Evolutionary conservation across 768 basidiomycete genomes (phyloP), one percentile per base, ranked within the genome.

Genomic region (Boletus fagicola): DNA sequence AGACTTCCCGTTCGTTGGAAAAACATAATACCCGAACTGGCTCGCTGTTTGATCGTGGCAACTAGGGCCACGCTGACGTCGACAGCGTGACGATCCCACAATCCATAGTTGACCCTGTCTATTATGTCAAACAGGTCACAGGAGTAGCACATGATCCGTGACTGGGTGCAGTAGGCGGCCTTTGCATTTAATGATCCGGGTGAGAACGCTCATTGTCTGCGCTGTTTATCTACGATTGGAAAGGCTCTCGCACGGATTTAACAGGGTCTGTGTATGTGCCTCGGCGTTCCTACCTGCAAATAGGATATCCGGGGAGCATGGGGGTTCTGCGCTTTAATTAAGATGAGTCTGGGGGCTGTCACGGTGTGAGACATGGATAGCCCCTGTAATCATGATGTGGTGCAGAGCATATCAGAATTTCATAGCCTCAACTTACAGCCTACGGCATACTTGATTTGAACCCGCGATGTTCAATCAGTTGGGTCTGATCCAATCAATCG

Each of bases 401-500:
- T 51, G 42, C 24, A 44, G 26, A 43, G 30, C 13, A 55, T 20
- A 57, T 57, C 51, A 39, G 31, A 33, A 35, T 51, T 52, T 42
- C 53, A 54, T 35, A 46, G 58, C 62, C 35, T 40, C 53, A n/a
- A 22, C 13, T 54, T 39, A 26, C 50, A 38, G 39, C 45, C 48
- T 43, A 53, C 39, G 54, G 48, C 33, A 48, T 51, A 42, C 38
- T 42, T 52, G 35, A 54, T 49, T 49, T 30, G 35, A 47, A 44
- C n/a, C 52, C 54, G 53, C 62, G 52, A 22, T 5, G 42, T 46
- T 31, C 45, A 28, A 65, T 65, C 59, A 58, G 24, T 49, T 54
- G 10, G 46, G 40, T 18, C 5, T 65, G 62, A 63, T 63, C 45
- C 54, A 53, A 64, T 64, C 62, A 62, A 24, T 50, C 49, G 46